Evolutionary conservation across 2,329 filamentous ascomycete species (phyloP).

Genomic region (Microsporum audouinii): DNA sequence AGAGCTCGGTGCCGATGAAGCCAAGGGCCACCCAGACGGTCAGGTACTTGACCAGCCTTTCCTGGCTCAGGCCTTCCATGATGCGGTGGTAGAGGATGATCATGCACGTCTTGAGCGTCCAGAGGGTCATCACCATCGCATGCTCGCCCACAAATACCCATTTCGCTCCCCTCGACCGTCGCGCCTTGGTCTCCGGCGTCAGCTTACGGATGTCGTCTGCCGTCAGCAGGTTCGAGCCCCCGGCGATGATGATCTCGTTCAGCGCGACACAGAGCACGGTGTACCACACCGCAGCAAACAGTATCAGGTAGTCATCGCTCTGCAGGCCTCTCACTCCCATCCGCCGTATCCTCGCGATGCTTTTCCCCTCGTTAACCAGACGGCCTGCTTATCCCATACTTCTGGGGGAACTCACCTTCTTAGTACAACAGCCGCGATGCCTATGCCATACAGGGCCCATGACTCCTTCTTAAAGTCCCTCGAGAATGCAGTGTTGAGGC

Average conservation of each 20-base stretch:
- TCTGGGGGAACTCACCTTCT: conserved; percentile 30
- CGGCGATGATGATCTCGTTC: conserved; percentile 43
- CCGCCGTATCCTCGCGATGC: conserved; percentile 30
- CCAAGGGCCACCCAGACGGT: conserved; percentile 34
- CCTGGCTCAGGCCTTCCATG: conserved; percentile 31
- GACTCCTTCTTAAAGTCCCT: conserved; percentile 14
- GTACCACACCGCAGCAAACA: conserved; percentile 44
- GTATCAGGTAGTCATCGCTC: conserved; percentile 46
- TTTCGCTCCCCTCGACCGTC: conserved; percentile 46
- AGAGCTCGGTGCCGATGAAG: conserved; percentile 40
- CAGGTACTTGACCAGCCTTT: conserved; percentile 28
- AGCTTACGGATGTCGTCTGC: conserved; percentile 35
- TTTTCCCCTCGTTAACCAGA: conserved; percentile 10
- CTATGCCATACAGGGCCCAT: conserved; percentile 33
- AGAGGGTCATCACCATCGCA: conserved; percentile 48
- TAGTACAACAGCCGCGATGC: conserved; percentile 26
- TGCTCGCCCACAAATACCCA: conserved; percentile 52
- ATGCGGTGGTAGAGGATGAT: conserved; percentile 43
- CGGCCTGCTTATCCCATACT: no score
- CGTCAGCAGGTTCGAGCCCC: conserved; percentile 51
- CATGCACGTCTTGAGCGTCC: conserved; percentile 44
- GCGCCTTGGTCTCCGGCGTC: conserved; percentile 35
- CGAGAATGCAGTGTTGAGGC: neutral
- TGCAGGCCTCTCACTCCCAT: conserved; percentile 42
- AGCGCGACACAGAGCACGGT: conserved; percentile 45